phyloP scores from a whole-genome alignment of 169 alveolate species.

The Plasmodium malariae region DNA sequence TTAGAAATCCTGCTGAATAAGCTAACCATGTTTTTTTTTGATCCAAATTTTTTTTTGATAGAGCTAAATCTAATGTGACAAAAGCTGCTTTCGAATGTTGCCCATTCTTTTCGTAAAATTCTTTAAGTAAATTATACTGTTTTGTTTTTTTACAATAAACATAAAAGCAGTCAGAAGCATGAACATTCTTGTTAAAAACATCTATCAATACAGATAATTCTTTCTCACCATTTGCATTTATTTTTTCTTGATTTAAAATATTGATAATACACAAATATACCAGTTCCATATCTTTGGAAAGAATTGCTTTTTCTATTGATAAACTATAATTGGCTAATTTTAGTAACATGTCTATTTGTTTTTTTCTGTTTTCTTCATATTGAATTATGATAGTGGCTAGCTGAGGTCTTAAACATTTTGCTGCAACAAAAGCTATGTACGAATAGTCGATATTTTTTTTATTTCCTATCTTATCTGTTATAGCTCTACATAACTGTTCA shows the following conservation, averaged over 20 bases:
- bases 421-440: conserved; percentile 79
- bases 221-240: conserved; percentile 43
- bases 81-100: conserved; percentile 66
- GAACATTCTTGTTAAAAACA: conserved; percentile 42
- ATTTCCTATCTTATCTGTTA: conserved; percentile 47
- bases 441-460: conserved; percentile 63
- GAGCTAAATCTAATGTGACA: conserved; percentile 55
- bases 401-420: conserved; percentile 80
- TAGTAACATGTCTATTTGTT: conserved; percentile 80
- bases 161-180: conserved; percentile 43
- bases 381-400: conserved; percentile 80
- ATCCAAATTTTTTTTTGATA: conserved; percentile 46
- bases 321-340: conserved; percentile 80
- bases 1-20: conserved; percentile 62
- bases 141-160: conserved; percentile 35
- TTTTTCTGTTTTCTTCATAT: conserved; percentile 79
- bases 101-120: conserved; percentile 76
- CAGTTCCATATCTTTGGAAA: conserved; percentile 80
- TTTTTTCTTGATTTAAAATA: conserved; percentile 67
- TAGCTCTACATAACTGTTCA: conserved; percentile 79
- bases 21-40: conserved; percentile 70
- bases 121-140: conserved; percentile 45
- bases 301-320: conserved; percentile 82
- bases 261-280: conserved; percentile 82
- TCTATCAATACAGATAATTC: conserved; percentile 54